Evolutionary conservation across 148 eudicot genomes (phyloP).

Genomic region (Mesembryanthemum crystallinum): DNA sequence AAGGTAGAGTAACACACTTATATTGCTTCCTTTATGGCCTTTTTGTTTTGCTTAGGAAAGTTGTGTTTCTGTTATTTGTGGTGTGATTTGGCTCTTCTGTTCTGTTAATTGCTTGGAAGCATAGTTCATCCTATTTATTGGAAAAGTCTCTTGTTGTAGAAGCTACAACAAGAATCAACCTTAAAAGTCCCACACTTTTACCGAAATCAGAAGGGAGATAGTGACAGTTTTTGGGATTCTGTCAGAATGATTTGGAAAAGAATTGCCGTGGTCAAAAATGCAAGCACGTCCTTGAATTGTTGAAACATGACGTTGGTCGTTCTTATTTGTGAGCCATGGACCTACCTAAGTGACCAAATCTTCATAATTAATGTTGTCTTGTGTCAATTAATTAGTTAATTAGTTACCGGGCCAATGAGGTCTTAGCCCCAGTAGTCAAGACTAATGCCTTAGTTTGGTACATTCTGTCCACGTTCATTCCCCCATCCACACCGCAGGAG

Average conservation of each 20-base stretch:
- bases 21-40: conserved; percentile 27
- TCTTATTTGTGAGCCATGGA: no score
- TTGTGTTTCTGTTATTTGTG: conserved; percentile 19
- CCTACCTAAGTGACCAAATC: no score
- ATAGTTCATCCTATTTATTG: not conserved
- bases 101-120: conserved; percentile 23
- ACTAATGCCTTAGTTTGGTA: no score
- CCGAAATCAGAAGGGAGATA: no score
- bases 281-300: not conserved
- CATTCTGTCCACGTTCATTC: no score
- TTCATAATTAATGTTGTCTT: no score
- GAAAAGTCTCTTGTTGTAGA: not conserved
- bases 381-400: no score
- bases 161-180: conserved; percentile 7
- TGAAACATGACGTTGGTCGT: no score
- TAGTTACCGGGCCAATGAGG: no score
- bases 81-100: not conserved
- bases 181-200: not conserved
- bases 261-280: not conserved
- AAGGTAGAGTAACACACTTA: conserved; percentile 8
- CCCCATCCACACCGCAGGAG: no score
- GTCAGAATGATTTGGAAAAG: not conserved
- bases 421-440: no score
- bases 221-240: no score
- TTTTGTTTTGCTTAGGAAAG: conserved; percentile 1